Conservation (phyloP, 176 grass and related monocot species). For the Oryza nivara region DNA sequence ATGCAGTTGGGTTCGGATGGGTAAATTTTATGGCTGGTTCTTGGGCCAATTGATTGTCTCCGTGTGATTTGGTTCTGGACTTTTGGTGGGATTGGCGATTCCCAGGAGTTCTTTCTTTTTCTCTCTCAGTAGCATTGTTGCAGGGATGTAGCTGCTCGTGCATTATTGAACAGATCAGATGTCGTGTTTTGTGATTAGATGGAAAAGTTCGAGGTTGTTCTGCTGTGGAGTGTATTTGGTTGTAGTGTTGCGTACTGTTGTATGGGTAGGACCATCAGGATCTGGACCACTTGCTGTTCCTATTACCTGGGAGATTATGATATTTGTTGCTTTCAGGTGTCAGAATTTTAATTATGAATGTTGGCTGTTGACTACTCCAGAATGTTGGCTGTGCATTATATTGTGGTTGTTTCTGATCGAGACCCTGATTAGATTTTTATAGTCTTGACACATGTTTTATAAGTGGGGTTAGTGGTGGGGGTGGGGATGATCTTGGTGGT, state of each 20-base stretch:
- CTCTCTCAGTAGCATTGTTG: background rate
- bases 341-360: background rate
- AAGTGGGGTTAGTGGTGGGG: background rate
- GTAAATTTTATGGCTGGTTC: background rate
- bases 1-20: background rate
- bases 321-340: background rate
- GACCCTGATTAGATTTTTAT: background rate
- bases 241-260: background rate
- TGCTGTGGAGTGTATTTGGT: background rate
- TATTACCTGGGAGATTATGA: slow-evolving; percentile 11
- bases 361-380: background rate
- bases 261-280: background rate
- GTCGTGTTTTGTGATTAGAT: background rate
- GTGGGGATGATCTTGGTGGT: background rate
- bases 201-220: background rate
- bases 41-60: background rate
- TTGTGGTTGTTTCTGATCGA: background rate
- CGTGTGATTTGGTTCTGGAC: background rate
- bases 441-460: background rate
- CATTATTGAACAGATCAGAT: background rate
- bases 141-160: background rate
- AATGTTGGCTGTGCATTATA: background rate
- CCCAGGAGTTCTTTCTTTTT: background rate
- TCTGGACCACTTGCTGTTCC: background rate
- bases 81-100: background rate